Conservation (phyloP, 164 flowering plant species). For the Sextonia rubra region DNA sequence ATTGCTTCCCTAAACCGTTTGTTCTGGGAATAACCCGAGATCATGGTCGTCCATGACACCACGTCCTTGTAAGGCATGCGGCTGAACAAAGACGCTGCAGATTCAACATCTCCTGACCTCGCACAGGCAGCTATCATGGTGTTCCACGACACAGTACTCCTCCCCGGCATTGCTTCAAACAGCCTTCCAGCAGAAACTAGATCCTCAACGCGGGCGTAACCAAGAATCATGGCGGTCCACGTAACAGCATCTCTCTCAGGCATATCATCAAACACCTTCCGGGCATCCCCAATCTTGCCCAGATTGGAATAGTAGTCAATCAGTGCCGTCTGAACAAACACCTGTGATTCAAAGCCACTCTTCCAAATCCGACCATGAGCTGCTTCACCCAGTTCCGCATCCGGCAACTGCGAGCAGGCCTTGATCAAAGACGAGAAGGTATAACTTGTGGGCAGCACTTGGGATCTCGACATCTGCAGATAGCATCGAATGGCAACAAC, state of each 20-base stretch:
- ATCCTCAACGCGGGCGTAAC: slow-evolving; percentile 39
- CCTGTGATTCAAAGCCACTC: slow-evolving; percentile 49
- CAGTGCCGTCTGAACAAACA: slow-evolving; percentile 62
- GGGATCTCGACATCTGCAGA: slow-evolving; percentile 32
- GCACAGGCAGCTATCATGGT: slow-evolving; percentile 68
- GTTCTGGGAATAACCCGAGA: slow-evolving; percentile 57
- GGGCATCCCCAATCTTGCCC: slow-evolving; percentile 27
- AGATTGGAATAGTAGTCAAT: slow-evolving; percentile 51
- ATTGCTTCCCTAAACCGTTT: slow-evolving; percentile 47
- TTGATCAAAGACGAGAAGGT: slow-evolving; percentile 65
- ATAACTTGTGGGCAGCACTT: slow-evolving; percentile 49
- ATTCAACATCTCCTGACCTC: slow-evolving; percentile 41
- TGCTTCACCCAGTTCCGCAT: slow-evolving; percentile 34
- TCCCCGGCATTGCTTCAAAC: slow-evolving; percentile 68
- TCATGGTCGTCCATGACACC: slow-evolving; percentile 87
- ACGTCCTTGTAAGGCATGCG: slow-evolving; percentile 56
- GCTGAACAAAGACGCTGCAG: slow-evolving; percentile 45
- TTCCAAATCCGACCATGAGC: slow-evolving; percentile 64
- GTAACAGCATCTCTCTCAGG: slow-evolving; percentile 63
- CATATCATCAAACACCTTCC: slow-evolving; percentile 77
- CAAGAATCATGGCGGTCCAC: slow-evolving; percentile 63
- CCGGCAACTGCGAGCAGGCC: slow-evolving; percentile 36
- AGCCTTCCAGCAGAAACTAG: slow-evolving; percentile 44
- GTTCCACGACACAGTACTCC: slow-evolving; percentile 64
- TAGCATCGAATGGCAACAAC: slow-evolving; percentile 35